phyloP scores from a whole-genome alignment of 2,329 filamentous ascomycete species.

The Neoarthrinium moseri region DNA sequence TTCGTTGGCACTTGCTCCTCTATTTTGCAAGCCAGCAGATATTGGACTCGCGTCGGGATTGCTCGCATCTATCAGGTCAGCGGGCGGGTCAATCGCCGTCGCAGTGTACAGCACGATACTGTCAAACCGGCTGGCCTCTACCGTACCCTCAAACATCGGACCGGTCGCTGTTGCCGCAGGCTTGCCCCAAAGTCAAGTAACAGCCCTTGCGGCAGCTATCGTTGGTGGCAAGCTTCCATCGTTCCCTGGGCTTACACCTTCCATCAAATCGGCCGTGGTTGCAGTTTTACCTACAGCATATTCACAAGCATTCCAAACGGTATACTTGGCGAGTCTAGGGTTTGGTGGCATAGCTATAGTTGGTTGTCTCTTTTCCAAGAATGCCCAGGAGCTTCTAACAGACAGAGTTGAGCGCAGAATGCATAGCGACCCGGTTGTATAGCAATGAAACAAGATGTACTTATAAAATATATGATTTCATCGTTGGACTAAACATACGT shows the following conservation, averaged over 20 bases:
- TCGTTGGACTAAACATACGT: no score
- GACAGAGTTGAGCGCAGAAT: slow-evolving; percentile 34
- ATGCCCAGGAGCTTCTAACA: slow-evolving; percentile 32
- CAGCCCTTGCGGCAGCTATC: slow-evolving; percentile 32
- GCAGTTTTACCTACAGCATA: slow-evolving; percentile 32
- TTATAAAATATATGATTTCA: not conserved
- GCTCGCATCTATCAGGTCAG: slow-evolving; percentile 37
- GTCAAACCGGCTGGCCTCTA: slow-evolving; percentile 32
- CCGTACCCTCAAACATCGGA: slow-evolving; percentile 32
- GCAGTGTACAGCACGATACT: slow-evolving; percentile 39
- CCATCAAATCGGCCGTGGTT: slow-evolving; percentile 28
- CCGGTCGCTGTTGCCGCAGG: slow-evolving; percentile 34
- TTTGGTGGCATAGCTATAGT: slow-evolving; percentile 37
- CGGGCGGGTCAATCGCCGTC: slow-evolving; percentile 34
- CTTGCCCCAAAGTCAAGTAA: slow-evolving; percentile 27
- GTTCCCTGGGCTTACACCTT: slow-evolving; percentile 28
- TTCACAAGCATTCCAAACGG: slow-evolving; percentile 37
- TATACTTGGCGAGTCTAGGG: slow-evolving; percentile 36
- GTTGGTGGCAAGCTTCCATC: slow-evolving; percentile 24
- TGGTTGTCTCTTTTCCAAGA: slow-evolving; percentile 32
- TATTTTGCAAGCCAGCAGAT: slow-evolving; percentile 36
- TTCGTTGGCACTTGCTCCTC: slow-evolving; percentile 31
- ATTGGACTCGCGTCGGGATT: slow-evolving; percentile 40
- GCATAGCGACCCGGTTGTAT: slow-evolving; percentile 11
- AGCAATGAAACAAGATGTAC: not conserved